Evolutionary conservation across 495 filamentous ascomycete genomes (phyloP), one percentile per base, ranked within the genome.

Genomic region (Aspergillus hancockii): DNA sequence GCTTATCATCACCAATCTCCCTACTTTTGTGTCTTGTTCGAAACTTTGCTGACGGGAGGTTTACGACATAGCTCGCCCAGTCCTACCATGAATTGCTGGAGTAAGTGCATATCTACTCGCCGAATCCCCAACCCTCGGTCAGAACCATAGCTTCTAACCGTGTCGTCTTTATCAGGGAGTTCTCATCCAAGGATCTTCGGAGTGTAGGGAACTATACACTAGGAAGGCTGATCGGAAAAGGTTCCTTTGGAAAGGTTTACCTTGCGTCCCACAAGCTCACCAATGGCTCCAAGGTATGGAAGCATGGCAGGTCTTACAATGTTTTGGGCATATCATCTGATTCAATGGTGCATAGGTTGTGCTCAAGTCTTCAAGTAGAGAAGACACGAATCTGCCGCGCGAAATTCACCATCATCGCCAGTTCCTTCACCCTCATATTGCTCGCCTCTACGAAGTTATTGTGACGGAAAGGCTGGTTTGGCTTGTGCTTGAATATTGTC

Each of bases 371-470:
- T 93, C 94, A 56, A 93, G 92, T 69, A 97, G 96, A 75, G 89
- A 93, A 64, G 94, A 98, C 69, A 84, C 90, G 31, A 98, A 98
- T 70, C 87, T 98, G 40, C 92, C 93, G 38, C 89, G 94, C 57
- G 94, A 98, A 70, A 98, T 98, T 63, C 94, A 98, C 69, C 94
- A 98, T 68, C 94, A 98, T 71, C 89, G 94, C 63, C 94, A 98
- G 76, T 96, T 98, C 72, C 80, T 97, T 59, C 94, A 98, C 71
- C 94, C 94, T 28, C 94, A 98, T 77, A 98, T 98, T 69, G 93
- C 94, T 23, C 84, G 94, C 12, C 79, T 98, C 13, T 98, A 98
- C 78, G 94, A 98, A 75, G 93, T 98, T 51, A 93, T 98, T 56
- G 92, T 98, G 34, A 98, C 94, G 8, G 94, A 98, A 73, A 86